Conservation (phyloP, 352 stramenopile species). For the Pythium apleroticum region DNA sequence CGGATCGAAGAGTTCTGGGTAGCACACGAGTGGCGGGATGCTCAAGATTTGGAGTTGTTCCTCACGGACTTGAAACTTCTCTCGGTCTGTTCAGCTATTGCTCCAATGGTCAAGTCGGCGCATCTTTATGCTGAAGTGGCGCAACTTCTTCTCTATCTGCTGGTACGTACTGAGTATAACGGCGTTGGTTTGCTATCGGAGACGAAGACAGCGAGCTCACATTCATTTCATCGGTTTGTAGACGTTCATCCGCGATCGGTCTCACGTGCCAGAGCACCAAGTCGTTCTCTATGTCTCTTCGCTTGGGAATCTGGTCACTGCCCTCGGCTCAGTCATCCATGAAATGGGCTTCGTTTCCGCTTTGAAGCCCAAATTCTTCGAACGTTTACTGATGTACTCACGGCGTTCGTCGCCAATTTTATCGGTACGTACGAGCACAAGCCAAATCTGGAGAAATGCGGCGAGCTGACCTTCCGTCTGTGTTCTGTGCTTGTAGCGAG, state of each 20-base stretch:
- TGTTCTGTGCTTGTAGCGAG: not conserved
- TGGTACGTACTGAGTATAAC: conserved; percentile 9
- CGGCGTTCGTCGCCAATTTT: not conserved
- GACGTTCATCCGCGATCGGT: conserved; percentile 12
- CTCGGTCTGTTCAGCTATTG: not conserved
- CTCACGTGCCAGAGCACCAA: conserved; percentile 12
- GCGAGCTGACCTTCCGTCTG: not conserved
- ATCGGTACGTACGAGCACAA: not conserved
- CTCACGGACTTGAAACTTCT: conserved; percentile 2
- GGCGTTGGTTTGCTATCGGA: no score
- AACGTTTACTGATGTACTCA: conserved; percentile 14
- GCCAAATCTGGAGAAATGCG: not conserved
- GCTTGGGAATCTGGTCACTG: conserved; percentile 1
- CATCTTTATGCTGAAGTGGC: not conserved
- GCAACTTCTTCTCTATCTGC: conserved; percentile 3
- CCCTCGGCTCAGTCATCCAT: not conserved
- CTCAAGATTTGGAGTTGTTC: not conserved
- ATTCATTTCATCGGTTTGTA: not conserved
- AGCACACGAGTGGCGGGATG: not conserved
- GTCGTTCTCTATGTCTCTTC: conserved; percentile 12
- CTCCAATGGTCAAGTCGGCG: not conserved
- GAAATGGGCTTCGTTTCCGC: conserved; percentile 1
- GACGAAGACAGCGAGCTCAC: no score
- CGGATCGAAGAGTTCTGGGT: not conserved
- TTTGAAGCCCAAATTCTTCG: conserved; percentile 3